A percentile compares a stretch with the other conserved stretches of the same genome.
These are phyloP conservation scores for Gardenia jasminoides DNA, from an alignment of 257 asterid genomes.

Conservation along the genomic window DNA sequence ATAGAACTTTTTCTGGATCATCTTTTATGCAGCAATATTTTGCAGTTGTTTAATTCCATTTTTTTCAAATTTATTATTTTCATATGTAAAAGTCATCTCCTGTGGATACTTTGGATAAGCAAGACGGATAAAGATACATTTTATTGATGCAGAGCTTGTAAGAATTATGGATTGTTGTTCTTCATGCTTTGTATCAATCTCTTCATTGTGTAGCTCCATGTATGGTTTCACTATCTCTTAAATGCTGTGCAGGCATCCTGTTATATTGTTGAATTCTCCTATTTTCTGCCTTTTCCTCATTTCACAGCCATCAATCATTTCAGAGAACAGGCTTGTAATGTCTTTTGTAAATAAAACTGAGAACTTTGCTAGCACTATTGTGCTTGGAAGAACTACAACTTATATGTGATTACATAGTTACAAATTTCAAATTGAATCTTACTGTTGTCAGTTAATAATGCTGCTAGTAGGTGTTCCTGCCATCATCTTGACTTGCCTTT, in stretches of 20 bases:
- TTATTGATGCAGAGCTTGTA: not conserved
- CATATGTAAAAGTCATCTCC: not conserved
- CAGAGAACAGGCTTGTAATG: not conserved
- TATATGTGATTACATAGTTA: not conserved
- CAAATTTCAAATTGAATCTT: no score
- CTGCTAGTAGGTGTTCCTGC: no score
- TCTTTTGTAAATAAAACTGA: not conserved
- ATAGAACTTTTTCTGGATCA: no score
- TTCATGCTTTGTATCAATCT: no score
- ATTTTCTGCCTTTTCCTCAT: not conserved
- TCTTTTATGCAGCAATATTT: not conserved
- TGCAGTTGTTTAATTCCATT: not conserved
- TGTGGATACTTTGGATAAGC: not conserved
- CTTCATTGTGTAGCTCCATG: not conserved
- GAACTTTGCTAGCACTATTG: not conserved
- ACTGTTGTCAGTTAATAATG: no score
- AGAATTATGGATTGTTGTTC: no score
- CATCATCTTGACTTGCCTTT: not conserved
- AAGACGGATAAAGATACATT: not conserved
- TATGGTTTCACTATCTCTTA: not conserved
- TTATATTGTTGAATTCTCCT: not conserved
- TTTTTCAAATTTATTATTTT: no score
- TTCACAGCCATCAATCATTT: not conserved
- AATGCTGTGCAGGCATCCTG: not conserved
- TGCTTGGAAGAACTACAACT: not conserved